phyloP scores from a whole-genome alignment of 1,139 yeast species.

The Zhuliangozyma blackwelliae region DNA sequence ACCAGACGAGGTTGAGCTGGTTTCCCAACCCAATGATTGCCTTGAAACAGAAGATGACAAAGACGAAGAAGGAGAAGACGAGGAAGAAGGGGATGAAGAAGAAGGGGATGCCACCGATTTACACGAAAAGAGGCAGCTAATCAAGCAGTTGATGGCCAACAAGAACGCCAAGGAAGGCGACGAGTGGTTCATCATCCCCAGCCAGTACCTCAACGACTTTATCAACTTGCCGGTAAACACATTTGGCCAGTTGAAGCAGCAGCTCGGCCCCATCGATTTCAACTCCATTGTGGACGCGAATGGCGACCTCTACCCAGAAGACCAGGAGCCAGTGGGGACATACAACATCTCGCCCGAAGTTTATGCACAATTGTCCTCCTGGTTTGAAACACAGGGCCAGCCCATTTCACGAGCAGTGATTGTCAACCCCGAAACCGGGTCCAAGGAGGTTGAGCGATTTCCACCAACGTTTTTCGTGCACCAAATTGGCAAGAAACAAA shows the following conservation, averaged over 20 bases:
- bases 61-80: constrained; percentile 3
- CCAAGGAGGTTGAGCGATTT: constrained; percentile 45
- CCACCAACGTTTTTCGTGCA: constrained; percentile 54
- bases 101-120: constrained; percentile 8
- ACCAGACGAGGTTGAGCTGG: too few species aligned
- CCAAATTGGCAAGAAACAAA: constrained; percentile 31
- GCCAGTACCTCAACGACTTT: constrained; percentile 23
- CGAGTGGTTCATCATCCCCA: constrained; percentile 34
- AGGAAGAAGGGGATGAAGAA: constrained; percentile 2
- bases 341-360: constrained; percentile 35
- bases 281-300: constrained; percentile 24
- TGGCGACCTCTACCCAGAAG: constrained; percentile 30
- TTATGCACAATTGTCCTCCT: constrained; percentile 40
- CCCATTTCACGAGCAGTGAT: constrained; percentile 48
- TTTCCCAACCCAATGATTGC: too few species aligned
- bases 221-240: constrained; percentile 21
- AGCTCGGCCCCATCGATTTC: constrained; percentile 33
- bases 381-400: constrained; percentile 50
- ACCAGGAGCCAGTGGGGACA: constrained; percentile 26
- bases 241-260: constrained; percentile 20
- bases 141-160: constrained; percentile 18
- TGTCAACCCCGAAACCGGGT: constrained; percentile 31
- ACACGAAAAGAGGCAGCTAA: constrained; percentile 17
- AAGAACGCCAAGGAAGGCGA: constrained; percentile 30
- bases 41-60: background rate